Percentiles rank a stretch among this genome's conserved stretches.
Conservation (phyloP, 2,329 filamentous ascomycete genomes). For the Botryosphaeria dothidea region DNA sequence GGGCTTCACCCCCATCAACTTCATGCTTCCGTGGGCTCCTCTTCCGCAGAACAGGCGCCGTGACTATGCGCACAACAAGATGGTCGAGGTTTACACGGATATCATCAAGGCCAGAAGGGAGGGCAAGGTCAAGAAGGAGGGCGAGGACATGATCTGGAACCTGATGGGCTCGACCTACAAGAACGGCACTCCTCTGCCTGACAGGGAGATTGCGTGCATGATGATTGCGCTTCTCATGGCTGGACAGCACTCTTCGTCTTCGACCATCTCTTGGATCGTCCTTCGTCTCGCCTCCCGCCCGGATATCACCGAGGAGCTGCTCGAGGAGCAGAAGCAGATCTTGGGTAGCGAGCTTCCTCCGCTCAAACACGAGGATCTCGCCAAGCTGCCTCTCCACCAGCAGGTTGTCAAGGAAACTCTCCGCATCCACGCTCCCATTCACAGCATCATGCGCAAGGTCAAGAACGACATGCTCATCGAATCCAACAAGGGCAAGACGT, state of each 20-base stretch:
- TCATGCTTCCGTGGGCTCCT: slow-evolving; percentile 84
- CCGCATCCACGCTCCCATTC: slow-evolving; percentile 86
- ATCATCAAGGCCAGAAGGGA: slow-evolving; percentile 74
- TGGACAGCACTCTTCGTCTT: slow-evolving; percentile 85
- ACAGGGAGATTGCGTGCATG: slow-evolving; percentile 85
- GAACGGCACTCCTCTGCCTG: slow-evolving; percentile 74
- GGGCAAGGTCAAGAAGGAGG: slow-evolving; percentile 47
- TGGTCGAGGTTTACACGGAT: slow-evolving; percentile 79
- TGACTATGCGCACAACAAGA: slow-evolving; percentile 75
- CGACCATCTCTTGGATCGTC: slow-evolving; percentile 82
- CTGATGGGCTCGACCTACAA: slow-evolving; percentile 86
- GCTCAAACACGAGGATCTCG: slow-evolving; percentile 74
- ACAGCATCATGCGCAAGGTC: slow-evolving; percentile 91
- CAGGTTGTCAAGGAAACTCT: slow-evolving; percentile 91
- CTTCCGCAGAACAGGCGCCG: slow-evolving; percentile 85
- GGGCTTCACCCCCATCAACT: slow-evolving; percentile 88
- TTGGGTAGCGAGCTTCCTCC: slow-evolving; percentile 75
- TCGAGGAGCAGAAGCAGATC: slow-evolving; percentile 74
- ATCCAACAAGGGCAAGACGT: slow-evolving; percentile 64
- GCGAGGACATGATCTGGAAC: slow-evolving; percentile 85
- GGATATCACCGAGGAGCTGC: slow-evolving; percentile 76
- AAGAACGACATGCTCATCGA: slow-evolving; percentile 83
- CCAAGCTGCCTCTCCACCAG: slow-evolving; percentile 77
- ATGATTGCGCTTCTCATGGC: slow-evolving; percentile 95
- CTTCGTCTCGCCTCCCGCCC: slow-evolving; percentile 77